phyloP scores from a whole-genome alignment of 306 rosid species.

The Prunus armeniaca region DNA sequence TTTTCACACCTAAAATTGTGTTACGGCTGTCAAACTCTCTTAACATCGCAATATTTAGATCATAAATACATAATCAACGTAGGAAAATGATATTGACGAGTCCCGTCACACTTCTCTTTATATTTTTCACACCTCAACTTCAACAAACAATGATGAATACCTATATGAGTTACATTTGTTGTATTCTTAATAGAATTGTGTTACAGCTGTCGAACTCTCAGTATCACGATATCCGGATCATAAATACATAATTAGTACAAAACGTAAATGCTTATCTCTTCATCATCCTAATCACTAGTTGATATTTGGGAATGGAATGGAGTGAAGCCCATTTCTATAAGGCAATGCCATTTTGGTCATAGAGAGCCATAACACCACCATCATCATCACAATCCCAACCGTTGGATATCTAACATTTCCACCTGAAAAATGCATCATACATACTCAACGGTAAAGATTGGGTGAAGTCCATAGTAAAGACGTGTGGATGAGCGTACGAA shows the following conservation, averaged over 20 bases:
- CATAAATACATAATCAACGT: not conserved
- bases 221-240: accelerated
- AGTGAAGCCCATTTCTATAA: not conserved
- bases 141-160: not conserved
- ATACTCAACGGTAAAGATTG: slow-evolving; percentile 5
- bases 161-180: not conserved
- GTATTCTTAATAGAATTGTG: not conserved
- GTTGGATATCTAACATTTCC: not conserved
- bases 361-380: not conserved
- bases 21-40: not conserved
- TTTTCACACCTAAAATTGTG: not conserved
- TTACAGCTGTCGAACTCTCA: not conserved
- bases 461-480: slow-evolving; percentile 8
- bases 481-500: not conserved
- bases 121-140: not conserved
- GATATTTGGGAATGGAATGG: not conserved
- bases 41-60: not conserved
- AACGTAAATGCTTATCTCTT: not conserved
- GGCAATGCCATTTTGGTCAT: not conserved
- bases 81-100: not conserved
- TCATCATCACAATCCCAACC: not conserved
- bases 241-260: not conserved
- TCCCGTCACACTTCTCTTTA: not conserved
- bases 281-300: not conserved
- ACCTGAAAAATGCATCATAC: not conserved